Evolutionary conservation across 2,329 filamentous ascomycete species (phyloP).

Genomic region (Aspergillaceae sp.): DNA sequence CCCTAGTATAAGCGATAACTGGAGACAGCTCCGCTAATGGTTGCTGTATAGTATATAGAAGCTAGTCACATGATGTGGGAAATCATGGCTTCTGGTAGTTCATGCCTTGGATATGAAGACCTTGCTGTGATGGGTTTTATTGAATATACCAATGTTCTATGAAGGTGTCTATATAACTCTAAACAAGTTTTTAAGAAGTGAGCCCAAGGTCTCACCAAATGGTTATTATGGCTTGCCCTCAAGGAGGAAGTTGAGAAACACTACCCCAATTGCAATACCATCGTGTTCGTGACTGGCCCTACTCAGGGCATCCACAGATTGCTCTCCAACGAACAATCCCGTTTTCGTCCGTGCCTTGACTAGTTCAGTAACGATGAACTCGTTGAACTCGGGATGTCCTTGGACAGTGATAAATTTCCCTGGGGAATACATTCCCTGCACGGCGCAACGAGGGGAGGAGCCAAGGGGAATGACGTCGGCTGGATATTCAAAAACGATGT

Average conservation of each 20-base stretch:
- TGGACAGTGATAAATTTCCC: slow-evolving; percentile 65
- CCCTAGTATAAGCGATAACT: too few relatives aligned
- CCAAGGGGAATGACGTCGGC: slow-evolving; percentile 55
- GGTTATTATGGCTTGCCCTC: slow-evolving; percentile 32
- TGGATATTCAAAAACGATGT: slow-evolving; percentile 61
- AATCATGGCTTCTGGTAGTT: too few relatives aligned
- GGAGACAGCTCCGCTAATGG: too few relatives aligned
- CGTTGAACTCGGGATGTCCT: slow-evolving; percentile 77
- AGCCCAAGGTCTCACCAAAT: neutral
- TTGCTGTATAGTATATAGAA: too few relatives aligned
- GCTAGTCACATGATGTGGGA: too few relatives aligned
- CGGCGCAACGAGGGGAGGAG: slow-evolving; percentile 55
- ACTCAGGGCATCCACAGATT: slow-evolving; percentile 59
- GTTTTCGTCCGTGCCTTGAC: slow-evolving; percentile 54
- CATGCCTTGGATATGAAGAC: too few relatives aligned
- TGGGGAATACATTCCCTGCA: slow-evolving; percentile 72
- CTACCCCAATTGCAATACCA: slow-evolving; percentile 63
- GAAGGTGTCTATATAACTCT: too few relatives aligned
- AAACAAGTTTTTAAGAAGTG: too few relatives aligned
- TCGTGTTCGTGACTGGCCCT: slow-evolving; percentile 64
- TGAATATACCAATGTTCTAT: too few relatives aligned
- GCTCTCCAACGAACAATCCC: slow-evolving; percentile 61
- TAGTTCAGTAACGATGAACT: slow-evolving; percentile 61
- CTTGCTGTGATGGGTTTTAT: too few relatives aligned
- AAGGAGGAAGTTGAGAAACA: slow-evolving; percentile 68